Conservation (phyloP, 2,329 filamentous ascomycete species). For the Aureobasidium melanogenum region DNA sequence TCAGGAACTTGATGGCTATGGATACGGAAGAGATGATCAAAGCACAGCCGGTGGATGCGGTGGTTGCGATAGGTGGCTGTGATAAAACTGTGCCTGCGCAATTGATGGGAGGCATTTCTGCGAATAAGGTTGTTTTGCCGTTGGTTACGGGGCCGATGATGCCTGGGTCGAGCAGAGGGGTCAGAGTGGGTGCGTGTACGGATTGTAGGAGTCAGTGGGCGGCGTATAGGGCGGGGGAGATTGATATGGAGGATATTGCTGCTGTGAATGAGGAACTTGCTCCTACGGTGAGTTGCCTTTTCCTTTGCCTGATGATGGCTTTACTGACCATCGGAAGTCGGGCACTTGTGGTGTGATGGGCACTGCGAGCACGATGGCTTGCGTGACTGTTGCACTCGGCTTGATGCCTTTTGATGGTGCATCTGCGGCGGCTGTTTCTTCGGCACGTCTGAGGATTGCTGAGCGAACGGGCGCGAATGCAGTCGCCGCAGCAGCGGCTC, state of each 20-base stretch:
- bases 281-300: conserved; percentile 46
- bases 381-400: conserved; percentile 43
- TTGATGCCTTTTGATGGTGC: conserved; percentile 46
- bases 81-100: conserved; percentile 69
- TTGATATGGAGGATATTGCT: conserved; percentile 64
- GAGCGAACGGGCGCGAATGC: conserved; percentile 45
- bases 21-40: conserved; percentile 71
- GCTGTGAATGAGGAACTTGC: conserved; percentile 64
- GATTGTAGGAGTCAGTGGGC: conserved; percentile 71
- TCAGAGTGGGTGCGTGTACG: conserved; percentile 62
- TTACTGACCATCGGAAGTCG: conserved; percentile 13
- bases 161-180: conserved; percentile 57
- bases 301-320: not conserved
- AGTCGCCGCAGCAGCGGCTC: conserved; percentile 31
- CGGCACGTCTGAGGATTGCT: conserved; percentile 42
- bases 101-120: conserved; percentile 66
- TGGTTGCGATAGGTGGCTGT: conserved; percentile 61
- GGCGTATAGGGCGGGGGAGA: conserved; percentile 52
- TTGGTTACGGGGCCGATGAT: conserved; percentile 68
- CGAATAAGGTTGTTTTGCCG: conserved; percentile 62
- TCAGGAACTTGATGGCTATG: conserved; percentile 69
- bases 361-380: conserved; percentile 50
- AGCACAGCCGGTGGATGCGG: conserved; percentile 61
- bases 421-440: conserved; percentile 45
- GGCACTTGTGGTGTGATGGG: conserved; percentile 52